Percentiles rank a stretch among this genome's conserved stretches.
These are phyloP conservation scores for Yamagishiella unicocca DNA, from an alignment of 139 green algal species.

Conservation along the genomic window DNA sequence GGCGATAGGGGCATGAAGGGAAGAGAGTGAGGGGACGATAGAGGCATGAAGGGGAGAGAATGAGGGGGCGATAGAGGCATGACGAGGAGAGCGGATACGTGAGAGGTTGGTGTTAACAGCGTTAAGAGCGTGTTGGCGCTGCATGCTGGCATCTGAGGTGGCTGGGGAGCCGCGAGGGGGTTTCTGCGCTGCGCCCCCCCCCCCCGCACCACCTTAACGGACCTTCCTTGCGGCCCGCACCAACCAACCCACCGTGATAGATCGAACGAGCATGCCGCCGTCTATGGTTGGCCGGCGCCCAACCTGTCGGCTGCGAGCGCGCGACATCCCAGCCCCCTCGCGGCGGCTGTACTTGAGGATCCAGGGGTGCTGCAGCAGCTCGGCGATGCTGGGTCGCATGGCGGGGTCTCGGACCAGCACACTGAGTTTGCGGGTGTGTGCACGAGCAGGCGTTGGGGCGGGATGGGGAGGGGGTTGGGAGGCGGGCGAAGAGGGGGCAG, in stretches of 20 bases:
- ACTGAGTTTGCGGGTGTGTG: not conserved
- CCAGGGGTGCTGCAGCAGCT: constrained; percentile 62
- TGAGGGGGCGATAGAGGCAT: not conserved
- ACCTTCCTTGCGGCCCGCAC: not conserved
- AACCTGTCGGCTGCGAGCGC: constrained; percentile 8
- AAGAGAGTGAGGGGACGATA: not conserved
- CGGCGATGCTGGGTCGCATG: constrained; percentile 47
- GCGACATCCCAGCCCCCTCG: constrained; percentile 13
- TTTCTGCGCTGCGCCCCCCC: no score
- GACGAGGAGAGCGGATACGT: not conserved
- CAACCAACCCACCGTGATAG: constrained; percentile 3
- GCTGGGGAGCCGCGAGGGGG: no score
- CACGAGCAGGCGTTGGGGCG: not conserved
- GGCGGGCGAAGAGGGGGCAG: no score
- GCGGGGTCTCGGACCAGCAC: constrained; percentile 57
- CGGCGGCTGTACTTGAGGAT: constrained; percentile 41
- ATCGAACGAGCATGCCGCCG: constrained; percentile 31
- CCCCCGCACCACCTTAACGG: not conserved
- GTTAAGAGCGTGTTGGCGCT: not conserved
- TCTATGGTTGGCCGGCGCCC: constrained; percentile 31
- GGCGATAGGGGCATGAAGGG: not conserved
- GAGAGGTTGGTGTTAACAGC: not conserved
- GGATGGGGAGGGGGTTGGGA: no score
- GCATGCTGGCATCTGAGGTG: not conserved
- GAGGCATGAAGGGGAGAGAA: not conserved